Percentiles rank a stretch among this genome's conserved stretches.
These are phyloP conservation scores for Mycena haematopus DNA, from an alignment of 768 basidiomycete species.

Conservation along the genomic window DNA sequence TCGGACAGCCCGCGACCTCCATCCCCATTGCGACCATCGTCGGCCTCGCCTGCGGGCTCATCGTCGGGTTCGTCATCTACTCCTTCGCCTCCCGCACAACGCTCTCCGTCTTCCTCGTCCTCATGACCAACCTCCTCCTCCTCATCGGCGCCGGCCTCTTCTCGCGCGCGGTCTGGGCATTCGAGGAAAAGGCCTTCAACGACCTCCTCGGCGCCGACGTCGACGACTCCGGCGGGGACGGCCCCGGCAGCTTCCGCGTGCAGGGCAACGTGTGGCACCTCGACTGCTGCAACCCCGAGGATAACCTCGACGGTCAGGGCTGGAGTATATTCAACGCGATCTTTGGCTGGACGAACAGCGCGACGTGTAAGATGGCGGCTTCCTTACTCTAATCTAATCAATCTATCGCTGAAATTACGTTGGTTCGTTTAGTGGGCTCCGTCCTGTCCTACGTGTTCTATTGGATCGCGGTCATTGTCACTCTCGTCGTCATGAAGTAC, in stretches of 20 bases:
- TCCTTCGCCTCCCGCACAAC: slow-evolving; percentile 78
- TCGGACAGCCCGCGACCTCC: slow-evolving; percentile 79
- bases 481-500: slow-evolving; percentile 72
- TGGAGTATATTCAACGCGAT: slow-evolving; percentile 88
- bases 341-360: slow-evolving; percentile 90
- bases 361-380: slow-evolving; percentile 61
- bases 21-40: slow-evolving; percentile 92
- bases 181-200: slow-evolving; percentile 74
- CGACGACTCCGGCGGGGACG: slow-evolving; percentile 71
- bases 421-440: slow-evolving; percentile 62
- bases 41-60: slow-evolving; percentile 79
- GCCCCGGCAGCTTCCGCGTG: slow-evolving; percentile 86
- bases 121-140: slow-evolving; percentile 91
- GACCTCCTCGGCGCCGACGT: slow-evolving; percentile 73
- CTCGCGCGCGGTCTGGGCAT: slow-evolving; percentile 75
- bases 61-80: slow-evolving; percentile 81
- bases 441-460: slow-evolving; percentile 91
- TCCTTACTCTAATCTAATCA: neutral
- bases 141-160: slow-evolving; percentile 96
- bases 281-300: slow-evolving; percentile 76
- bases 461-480: slow-evolving; percentile 82
- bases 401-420: neutral
- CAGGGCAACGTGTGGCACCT: slow-evolving; percentile 89
- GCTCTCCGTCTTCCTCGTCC: slow-evolving; percentile 84
- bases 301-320: slow-evolving; percentile 55